Base-by-base conservation (phyloP, 106 monocot species). In the Dioscorea alata region DNA sequence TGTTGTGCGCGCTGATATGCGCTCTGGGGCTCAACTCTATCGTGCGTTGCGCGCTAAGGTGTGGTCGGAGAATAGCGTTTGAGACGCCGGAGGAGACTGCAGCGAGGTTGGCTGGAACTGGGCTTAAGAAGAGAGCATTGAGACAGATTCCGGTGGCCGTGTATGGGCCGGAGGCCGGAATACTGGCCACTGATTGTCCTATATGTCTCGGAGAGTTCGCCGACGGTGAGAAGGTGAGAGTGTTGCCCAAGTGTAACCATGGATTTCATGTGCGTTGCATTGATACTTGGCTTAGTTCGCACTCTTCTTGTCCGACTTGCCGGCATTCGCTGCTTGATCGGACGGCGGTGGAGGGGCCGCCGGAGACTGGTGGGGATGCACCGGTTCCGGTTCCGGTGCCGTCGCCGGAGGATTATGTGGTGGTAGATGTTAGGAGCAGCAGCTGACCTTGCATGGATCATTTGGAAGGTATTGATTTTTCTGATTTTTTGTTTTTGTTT, bases 171-270 rank as follows among this genome's bases (percentile, higher is more conserved):
- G 78, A 52, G 54, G 81, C 75, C 8, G 60, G 48, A 54, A 69
- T 69, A 1, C 62, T 73, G 16, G 66, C 61, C 25, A 75, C 79
- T 12, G 88, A 89, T 32, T 89, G 88, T 71, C 75, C 88, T 12
- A 89, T 89, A 14, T 89, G 88, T 60, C 76, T 89, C 4, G 64
- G 76, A 2, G 88, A 89, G 76, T 89, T 89, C 62, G 82, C 33
- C 3, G 79, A 89, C 35, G 88, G 88, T 12, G 88, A 89, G 23
- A 65, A 68, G 73, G 71, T 89, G 1, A 25, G 76, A 48, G 79
- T 85, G 13, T 60, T 89, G 49, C 82, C 79, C 24, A 58, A 54
- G 50, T 89, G 88, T 42, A 56, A 78, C 51, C 88, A 89, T 13
- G 84, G 82, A 1, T 89, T 89, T 69, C 88, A 89, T 50, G 79